Conservation (phyloP, 2,329 filamentous ascomycete genomes). For the Aspergillus caelatus region DNA sequence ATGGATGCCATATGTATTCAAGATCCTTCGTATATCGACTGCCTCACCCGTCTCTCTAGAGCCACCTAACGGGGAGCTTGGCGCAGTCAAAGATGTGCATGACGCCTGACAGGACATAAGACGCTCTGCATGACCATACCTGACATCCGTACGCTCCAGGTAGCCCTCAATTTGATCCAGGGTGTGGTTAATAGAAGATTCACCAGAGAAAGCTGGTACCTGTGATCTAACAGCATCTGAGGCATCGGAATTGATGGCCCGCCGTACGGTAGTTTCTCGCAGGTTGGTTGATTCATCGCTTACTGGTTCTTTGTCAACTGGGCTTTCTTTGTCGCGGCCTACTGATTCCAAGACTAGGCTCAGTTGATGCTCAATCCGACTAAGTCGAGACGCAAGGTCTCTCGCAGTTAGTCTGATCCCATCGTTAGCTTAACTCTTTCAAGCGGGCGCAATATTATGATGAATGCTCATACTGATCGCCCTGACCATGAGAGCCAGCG, state of each 20-base stretch:
- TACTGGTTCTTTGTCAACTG: background rate
- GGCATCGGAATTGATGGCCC: background rate
- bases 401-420: background rate
- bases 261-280: too few relatives aligned
- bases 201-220: constrained; percentile 23
- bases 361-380: constrained; percentile 6
- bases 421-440: background rate
- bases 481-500: background rate
- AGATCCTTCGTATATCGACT: constrained; percentile 3
- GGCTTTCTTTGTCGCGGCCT: background rate
- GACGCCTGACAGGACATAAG: background rate
- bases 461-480: background rate
- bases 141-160: background rate
- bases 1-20: constrained; percentile 13
- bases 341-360: background rate
- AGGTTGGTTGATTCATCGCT: too few relatives aligned
- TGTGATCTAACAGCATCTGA: background rate
- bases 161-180: constrained; percentile 25
- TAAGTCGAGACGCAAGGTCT: background rate
- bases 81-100: background rate
- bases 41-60: background rate
- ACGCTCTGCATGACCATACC: background rate
- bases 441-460: background rate
- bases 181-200: constrained; percentile 25
- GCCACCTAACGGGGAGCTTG: background rate